Evolutionary conservation across 1,284 basidiomycete species (phyloP).

Genomic region (Thelephora terrestris): DNA sequence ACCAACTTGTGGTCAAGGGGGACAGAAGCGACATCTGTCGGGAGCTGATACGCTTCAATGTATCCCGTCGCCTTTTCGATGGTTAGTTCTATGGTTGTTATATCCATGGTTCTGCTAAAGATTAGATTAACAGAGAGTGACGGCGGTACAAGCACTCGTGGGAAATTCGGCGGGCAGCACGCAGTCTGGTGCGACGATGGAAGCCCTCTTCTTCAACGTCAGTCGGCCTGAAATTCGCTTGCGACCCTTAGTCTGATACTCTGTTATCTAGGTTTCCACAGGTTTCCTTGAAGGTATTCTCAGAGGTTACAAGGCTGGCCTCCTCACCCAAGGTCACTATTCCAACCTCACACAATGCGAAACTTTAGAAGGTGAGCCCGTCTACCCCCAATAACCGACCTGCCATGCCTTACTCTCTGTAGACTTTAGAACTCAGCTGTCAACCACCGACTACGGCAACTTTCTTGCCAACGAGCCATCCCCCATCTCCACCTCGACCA

Average conservation of each 20-base stretch:
- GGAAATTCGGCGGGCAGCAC: no score
- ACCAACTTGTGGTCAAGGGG: background rate
- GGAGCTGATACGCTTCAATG: background rate
- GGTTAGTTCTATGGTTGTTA: background rate
- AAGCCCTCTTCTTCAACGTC: constrained; percentile 83
- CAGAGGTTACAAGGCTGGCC: constrained; percentile 89
- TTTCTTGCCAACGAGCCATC: constrained; percentile 95
- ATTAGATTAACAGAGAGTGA: no score
- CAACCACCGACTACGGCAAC: constrained; percentile 96
- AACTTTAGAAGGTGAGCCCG: constrained; percentile 77
- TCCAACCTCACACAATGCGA: constrained; percentile 96
- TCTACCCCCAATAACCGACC: background rate
- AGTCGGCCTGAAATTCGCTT: constrained; percentile 17
- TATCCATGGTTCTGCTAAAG: background rate
- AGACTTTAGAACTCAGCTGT: constrained; percentile 92
- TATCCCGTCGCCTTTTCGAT: background rate
- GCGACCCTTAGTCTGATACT: constrained; percentile 7
- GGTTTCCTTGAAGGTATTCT: constrained; percentile 92
- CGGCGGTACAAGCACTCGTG: no score
- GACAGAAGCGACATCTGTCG: background rate
- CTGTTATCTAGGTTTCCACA: constrained; percentile 48
- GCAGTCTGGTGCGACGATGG: constrained; percentile 37
- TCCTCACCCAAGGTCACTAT: constrained; percentile 86
- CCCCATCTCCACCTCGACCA: constrained; percentile 92
- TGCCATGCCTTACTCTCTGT: constrained; percentile 1